Percentiles rank a stretch among this genome's conserved stretches.
Conservation (phyloP, 2,329 filamentous ascomycete genomes). For the Lasiodiplodia sp. region DNA sequence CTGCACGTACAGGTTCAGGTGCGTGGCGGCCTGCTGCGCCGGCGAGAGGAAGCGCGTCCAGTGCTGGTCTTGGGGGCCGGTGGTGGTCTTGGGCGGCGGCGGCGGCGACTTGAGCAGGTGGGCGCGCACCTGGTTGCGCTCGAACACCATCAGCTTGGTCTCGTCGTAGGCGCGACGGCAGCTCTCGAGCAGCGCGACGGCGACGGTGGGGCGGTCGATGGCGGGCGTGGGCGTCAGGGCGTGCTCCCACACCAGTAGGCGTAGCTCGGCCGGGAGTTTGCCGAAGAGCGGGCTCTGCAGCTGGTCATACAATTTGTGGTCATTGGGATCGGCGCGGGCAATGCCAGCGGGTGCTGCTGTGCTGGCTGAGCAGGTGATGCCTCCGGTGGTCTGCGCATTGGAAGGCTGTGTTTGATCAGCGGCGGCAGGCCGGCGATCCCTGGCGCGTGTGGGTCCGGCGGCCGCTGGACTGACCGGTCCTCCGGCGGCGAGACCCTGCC, state of each 20-base stretch:
- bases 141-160: conserved; percentile 7
- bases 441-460: conserved; percentile 7
- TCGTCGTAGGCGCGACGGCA: conserved; percentile 21
- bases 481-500: background rate
- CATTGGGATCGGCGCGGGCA: conserved; percentile 3
- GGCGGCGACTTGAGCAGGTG: conserved; percentile 17
- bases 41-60: conserved; percentile 10
- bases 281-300: conserved; percentile 23
- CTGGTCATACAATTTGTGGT: background rate
- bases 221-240: background rate
- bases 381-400: background rate
- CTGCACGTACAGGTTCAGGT: conserved; percentile 24
- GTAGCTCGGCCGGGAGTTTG: conserved; percentile 11
- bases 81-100: background rate
- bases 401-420: background rate
- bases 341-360: background rate
- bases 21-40: background rate
- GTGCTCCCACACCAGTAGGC: conserved; percentile 9
- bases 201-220: conserved; percentile 15
- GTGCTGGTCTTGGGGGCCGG: background rate
- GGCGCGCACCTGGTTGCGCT: conserved; percentile 12
- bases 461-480: background rate
- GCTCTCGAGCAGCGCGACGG: conserved; percentile 6
- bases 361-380: background rate
- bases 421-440: conserved; percentile 14